Conservation (phyloP, 2,329 filamentous ascomycete species). For the Fusarium hainanense region DNA sequence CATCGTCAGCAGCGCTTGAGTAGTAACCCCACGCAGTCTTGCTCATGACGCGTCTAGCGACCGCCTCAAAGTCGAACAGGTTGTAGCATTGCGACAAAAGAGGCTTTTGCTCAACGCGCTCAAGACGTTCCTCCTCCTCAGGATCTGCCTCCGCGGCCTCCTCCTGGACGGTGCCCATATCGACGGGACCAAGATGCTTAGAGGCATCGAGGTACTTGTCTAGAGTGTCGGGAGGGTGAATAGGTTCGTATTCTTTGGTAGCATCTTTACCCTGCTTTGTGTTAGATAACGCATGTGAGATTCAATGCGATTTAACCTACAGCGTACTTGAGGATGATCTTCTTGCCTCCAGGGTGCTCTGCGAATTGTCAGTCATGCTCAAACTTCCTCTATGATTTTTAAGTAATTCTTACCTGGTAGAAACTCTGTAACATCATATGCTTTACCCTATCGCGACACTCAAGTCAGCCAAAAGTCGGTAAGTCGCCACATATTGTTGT, state of each 20-base stretch:
- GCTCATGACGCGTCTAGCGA: constrained; percentile 92
- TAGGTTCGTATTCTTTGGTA: constrained; percentile 90
- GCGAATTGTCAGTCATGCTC: constrained; percentile 16
- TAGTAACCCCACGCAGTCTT: constrained; percentile 98
- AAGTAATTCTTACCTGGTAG: constrained; percentile 69
- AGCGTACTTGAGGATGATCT: constrained; percentile 97
- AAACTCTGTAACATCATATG: constrained; percentile 91
- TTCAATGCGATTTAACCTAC: constrained; percentile 51
- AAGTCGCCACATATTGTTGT: not conserved
- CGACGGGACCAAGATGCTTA: constrained; percentile 89
- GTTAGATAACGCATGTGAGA: constrained; percentile 13
- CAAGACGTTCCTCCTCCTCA: constrained; percentile 72
- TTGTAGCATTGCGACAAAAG: constrained; percentile 90
- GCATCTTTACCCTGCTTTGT: constrained; percentile 80
- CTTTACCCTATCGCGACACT: constrained; percentile 67
- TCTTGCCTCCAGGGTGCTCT: constrained; percentile 89
- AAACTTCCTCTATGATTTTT: not conserved
- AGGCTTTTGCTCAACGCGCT: constrained; percentile 81
- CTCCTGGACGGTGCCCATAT: constrained; percentile 84
- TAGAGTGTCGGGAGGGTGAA: constrained; percentile 87
- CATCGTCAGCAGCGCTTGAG: constrained; percentile 79
- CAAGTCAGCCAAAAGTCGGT: constrained; percentile 32
- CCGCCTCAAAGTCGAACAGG: constrained; percentile 93
- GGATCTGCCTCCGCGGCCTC: constrained; percentile 74
- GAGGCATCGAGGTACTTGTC: constrained; percentile 84